Evolutionary conservation across 2,329 filamentous ascomycete species (phyloP).

Genomic region (Penicillium sp.): DNA sequence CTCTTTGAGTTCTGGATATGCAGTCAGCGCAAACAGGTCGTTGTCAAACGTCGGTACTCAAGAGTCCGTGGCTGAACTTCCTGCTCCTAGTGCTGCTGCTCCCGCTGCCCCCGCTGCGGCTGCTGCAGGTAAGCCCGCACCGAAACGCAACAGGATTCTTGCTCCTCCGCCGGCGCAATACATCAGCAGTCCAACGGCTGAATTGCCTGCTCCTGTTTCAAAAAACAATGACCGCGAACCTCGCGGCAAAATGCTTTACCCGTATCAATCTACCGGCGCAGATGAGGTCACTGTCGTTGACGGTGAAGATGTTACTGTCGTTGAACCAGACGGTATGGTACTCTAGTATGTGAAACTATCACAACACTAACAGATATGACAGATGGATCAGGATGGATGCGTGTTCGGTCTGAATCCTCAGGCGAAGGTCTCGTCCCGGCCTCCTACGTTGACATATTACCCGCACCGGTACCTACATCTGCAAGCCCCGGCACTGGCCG

Average conservation of each 20-base stretch:
- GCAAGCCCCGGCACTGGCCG: conserved; percentile 52
- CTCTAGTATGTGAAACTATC: background rate
- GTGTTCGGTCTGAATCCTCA: conserved; percentile 68
- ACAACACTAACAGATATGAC: conserved; percentile 36
- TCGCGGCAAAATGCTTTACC: conserved; percentile 86
- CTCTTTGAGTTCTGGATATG: conserved; percentile 86
- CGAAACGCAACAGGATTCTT: conserved; percentile 72
- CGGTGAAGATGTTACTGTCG: conserved; percentile 74
- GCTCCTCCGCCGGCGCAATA: conserved; percentile 87
- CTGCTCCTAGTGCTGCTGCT: conserved; percentile 35
- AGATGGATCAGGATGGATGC: conserved; percentile 94
- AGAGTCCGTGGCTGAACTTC: conserved; percentile 56
- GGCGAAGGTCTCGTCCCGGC: conserved; percentile 83
- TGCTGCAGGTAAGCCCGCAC: conserved; percentile 32
- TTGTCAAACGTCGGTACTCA: conserved; percentile 64
- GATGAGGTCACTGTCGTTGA: conserved; percentile 83
- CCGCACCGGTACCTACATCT: conserved; percentile 48
- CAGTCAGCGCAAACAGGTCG: conserved; percentile 76
- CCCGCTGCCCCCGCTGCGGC: conserved; percentile 22
- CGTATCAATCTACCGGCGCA: conserved; percentile 78
- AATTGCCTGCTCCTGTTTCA: conserved; percentile 33
- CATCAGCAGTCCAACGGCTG: conserved; percentile 64
- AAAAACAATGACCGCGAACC: conserved; percentile 54
- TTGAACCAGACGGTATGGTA: conserved; percentile 81
- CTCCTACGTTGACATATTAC: conserved; percentile 75